These are phyloP conservation scores for Cylindrotheca fusiformis DNA, from an alignment of 108 stramenopile genomes.

Conservation along the genomic window DNA sequence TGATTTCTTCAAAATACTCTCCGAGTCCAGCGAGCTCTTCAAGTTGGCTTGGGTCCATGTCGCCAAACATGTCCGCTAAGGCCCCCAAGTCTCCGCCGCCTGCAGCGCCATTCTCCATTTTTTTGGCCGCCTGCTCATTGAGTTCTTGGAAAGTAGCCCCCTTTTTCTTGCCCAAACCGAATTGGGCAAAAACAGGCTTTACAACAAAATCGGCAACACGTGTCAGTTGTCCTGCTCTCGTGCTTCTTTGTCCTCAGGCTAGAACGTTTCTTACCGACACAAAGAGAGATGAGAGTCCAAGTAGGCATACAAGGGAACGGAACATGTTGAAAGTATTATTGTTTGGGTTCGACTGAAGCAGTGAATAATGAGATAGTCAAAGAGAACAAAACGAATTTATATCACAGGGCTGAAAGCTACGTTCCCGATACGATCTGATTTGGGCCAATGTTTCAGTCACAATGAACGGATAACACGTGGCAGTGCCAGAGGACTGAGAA, in stretches of 20 bases:
- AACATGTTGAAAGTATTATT: slow-evolving; percentile 18
- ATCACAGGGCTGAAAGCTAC: too few species aligned
- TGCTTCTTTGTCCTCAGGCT: too few species aligned
- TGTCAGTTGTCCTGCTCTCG: too few species aligned
- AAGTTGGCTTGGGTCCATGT: slow-evolving; percentile 25
- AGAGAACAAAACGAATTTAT: too few species aligned
- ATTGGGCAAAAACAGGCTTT: slow-evolving; percentile 61
- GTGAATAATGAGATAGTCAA: too few species aligned
- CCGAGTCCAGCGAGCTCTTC: slow-evolving; percentile 29
- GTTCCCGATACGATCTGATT: too few species aligned
- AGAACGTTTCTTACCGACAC: slow-evolving; percentile 14
- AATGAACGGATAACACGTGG: too few species aligned
- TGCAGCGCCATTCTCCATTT: slow-evolving; percentile 30
- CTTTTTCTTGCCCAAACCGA: slow-evolving; percentile 47
- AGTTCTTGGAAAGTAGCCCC: slow-evolving; percentile 53
- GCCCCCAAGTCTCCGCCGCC: slow-evolving; percentile 21
- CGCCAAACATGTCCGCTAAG: slow-evolving; percentile 27
- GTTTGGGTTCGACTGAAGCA: background rate
- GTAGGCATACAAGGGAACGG: slow-evolving; percentile 6
- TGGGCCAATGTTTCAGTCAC: too few species aligned
- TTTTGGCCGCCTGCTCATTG: slow-evolving; percentile 43
- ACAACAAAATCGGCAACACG: too few species aligned
- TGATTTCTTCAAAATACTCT: slow-evolving; percentile 35
- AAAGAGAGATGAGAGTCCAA: slow-evolving; percentile 19
- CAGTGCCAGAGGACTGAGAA: too few species aligned